Evolutionary conservation across 163 green algal genomes (phyloP).

Genomic region (Coccomyxa subellipsoidea): DNA sequence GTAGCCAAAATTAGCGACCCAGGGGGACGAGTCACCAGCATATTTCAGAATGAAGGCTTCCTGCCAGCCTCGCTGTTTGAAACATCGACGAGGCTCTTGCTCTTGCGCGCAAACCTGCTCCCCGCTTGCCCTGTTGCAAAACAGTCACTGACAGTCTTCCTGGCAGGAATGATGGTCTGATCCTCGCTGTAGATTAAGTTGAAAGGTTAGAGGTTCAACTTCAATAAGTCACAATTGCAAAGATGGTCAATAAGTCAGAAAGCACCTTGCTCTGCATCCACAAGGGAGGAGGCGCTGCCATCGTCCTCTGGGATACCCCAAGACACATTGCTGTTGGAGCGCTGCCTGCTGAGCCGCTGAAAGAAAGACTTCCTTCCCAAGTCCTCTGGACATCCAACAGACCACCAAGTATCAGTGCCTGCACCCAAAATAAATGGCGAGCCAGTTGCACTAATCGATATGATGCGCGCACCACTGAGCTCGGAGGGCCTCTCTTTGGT

Average conservation of each 20-base stretch:
- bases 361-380: constrained; percentile 1
- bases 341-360: not conserved
- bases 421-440: not conserved
- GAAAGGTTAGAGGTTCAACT: no score
- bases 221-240: no score
- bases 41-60: not conserved
- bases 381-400: not conserved
- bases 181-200: no score
- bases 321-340: not conserved
- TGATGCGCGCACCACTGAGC: not conserved
- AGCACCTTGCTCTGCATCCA: not conserved
- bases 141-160: no score
- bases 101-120: not conserved
- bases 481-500: not conserved
- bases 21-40: not conserved
- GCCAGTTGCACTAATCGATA: no score
- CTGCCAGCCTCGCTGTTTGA: not conserved
- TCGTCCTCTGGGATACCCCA: not conserved
- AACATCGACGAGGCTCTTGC: not conserved
- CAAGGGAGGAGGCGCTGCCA: not conserved
- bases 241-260: no score
- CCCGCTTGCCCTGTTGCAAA: not conserved
- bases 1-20: no score
- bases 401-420: not conserved
- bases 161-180: no score